Evolutionary conservation across 1,139 yeast species (phyloP), one percentile per base, ranked within the genome.

Genomic region (Yamadazyma conglobata): DNA sequence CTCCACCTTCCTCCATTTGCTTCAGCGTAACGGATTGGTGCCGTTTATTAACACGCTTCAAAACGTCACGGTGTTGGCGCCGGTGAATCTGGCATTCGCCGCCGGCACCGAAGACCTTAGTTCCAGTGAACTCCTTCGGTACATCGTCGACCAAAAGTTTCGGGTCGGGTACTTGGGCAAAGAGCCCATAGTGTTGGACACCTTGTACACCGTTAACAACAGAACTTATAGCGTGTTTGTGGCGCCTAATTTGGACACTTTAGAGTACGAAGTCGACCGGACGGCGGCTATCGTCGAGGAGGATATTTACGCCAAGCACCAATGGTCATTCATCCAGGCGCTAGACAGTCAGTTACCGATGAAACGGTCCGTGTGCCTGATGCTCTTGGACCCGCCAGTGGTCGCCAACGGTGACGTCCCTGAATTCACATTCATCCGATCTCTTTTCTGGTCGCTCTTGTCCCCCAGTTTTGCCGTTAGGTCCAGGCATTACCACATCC

Each of bases 41-140:
- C 93, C 94, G 1, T 56, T 61, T 19, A 55, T 91, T 30, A 89
- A 87, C 52, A 61, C 63, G 21, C 56, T 83, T 39, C 60, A 65
- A 21, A 83, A 88, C 51, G 71, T 81, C 31, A 87, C 97, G 0
- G 58, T 89, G 12, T 54, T 87, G 27, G 96, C 96, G 0, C 96
- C 97, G 0, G 72, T 85, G 12, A 87, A 89, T 56, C 78, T 83
- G 46, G 96, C 96, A 1, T 88, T 84, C 55, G 66, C 42, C 6
- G 37, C 32, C 8, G 24, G 22, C 7, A 22, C 25, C 4, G 32
- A 27, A 9, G 21, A 29, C 16, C 33, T 37, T 4, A 35, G 41
- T 8, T 39, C 53, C 25, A 43, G 44, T 6, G 9, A 14, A 7
- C 43, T 64, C 5, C 39, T 54, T 27, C 51, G 70, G 12, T 68